Conservation (phyloP, 2,329 filamentous ascomycete genomes). For the Aschersonia sp. region DNA sequence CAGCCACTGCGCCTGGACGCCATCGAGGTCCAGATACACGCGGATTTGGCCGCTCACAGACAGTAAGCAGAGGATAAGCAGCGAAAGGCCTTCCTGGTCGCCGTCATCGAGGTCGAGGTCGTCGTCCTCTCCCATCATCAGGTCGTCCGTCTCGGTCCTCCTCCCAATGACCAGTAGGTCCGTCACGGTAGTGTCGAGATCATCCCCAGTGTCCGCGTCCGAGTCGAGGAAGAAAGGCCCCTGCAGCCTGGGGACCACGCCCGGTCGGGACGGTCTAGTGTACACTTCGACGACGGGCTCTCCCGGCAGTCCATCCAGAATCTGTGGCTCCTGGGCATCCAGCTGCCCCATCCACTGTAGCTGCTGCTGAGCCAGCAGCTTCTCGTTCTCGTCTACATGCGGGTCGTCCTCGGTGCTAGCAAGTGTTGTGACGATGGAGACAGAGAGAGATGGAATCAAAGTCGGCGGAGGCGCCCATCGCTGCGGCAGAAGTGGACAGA, state of each 20-base stretch:
- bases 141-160: slow-evolving; percentile 42
- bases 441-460: slow-evolving; percentile 67
- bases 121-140: slow-evolving; percentile 52
- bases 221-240: slow-evolving; percentile 46
- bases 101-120: slow-evolving; percentile 41
- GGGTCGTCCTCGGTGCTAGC: slow-evolving; percentile 47
- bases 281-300: slow-evolving; percentile 42
- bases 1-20: slow-evolving; percentile 52
- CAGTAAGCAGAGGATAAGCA: slow-evolving; percentile 44
- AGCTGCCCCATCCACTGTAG: slow-evolving; percentile 54
- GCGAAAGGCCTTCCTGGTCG: slow-evolving; percentile 44
- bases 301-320: slow-evolving; percentile 33
- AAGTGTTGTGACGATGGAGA: slow-evolving; percentile 66
- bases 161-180: slow-evolving; percentile 50
- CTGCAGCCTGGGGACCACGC: slow-evolving; percentile 43
- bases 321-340: slow-evolving; percentile 44
- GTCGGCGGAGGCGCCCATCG: slow-evolving; percentile 71
- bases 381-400: slow-evolving; percentile 33
- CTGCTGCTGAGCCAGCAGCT: slow-evolving; percentile 47
- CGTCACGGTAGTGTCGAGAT: slow-evolving; percentile 39
- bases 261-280: slow-evolving; percentile 39
- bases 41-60: slow-evolving; percentile 47
- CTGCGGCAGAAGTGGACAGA: slow-evolving; percentile 78
- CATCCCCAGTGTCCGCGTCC: slow-evolving; percentile 41
- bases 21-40: slow-evolving; percentile 46